Percentiles rank a stretch among this genome's conserved stretches.
These are phyloP conservation scores for Paramyrothecium roridum DNA, from an alignment of 2,329 filamentous ascomycete genomes.

Conservation along the genomic window DNA sequence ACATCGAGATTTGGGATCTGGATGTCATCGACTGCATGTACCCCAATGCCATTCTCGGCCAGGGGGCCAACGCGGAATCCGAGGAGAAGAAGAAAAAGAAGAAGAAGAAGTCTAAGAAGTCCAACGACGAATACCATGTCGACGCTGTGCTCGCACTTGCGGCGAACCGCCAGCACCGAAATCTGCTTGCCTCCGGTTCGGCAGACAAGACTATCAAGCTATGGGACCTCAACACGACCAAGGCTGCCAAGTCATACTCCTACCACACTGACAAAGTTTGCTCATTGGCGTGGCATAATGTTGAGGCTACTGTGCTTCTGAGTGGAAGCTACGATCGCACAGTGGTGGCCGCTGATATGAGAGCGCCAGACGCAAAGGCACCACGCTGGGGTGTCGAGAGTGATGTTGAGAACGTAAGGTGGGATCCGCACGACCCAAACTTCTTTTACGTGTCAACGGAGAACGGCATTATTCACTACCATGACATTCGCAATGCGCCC, in stretches of 20 bases:
- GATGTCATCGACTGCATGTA: constrained; percentile 98
- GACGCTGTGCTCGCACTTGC: constrained; percentile 89
- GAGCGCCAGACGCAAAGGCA: constrained; percentile 77
- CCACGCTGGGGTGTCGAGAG: constrained; percentile 92
- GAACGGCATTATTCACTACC: constrained; percentile 85
- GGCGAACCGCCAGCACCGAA: constrained; percentile 89
- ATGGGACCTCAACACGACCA: constrained; percentile 91
- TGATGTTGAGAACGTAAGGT: constrained; percentile 88
- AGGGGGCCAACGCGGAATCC: constrained; percentile 54
- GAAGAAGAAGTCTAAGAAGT: constrained; percentile 84
- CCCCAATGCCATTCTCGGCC: constrained; percentile 90
- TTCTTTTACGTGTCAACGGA: constrained; percentile 96
- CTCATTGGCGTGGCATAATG: constrained; percentile 88
- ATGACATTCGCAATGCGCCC: constrained; percentile 78
- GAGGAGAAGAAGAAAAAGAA: constrained; percentile 76
- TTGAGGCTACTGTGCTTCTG: constrained; percentile 81
- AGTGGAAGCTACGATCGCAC: constrained; percentile 95
- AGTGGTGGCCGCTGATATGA: constrained; percentile 93
- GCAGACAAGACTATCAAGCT: constrained; percentile 97
- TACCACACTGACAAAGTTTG: constrained; percentile 98
- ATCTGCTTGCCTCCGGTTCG: constrained; percentile 89
- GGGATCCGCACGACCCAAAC: constrained; percentile 91
- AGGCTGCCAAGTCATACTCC: constrained; percentile 91
- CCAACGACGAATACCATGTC: constrained; percentile 89
- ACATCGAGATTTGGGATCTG: constrained; percentile 98